These are phyloP conservation scores for Sesbania bispinosa DNA, from an alignment of 306 rosid genomes.

Conservation along the genomic window DNA sequence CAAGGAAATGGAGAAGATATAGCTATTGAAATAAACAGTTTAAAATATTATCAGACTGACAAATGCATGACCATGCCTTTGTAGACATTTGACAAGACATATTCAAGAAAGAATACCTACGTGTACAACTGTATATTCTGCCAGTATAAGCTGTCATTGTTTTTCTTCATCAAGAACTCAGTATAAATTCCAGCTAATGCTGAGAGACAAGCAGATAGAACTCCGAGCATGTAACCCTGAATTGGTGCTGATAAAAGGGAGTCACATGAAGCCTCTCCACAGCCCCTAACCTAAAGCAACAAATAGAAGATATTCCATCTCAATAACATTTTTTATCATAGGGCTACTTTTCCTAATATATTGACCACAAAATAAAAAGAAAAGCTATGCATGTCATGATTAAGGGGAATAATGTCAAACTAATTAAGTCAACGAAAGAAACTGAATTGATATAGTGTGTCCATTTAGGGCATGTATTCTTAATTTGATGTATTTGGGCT, in stretches of 20 bases:
- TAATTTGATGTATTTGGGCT: not conserved
- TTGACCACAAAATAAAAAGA: not conserved
- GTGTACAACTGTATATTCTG: slow-evolving; percentile 94
- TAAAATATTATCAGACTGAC: slow-evolving; percentile 43
- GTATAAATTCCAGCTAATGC: slow-evolving; percentile 96
- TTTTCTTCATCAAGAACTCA: slow-evolving; percentile 95
- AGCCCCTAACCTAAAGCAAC: slow-evolving; percentile 69
- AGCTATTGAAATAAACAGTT: slow-evolving; percentile 4
- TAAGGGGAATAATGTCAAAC: not conserved
- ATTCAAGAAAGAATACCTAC: slow-evolving; percentile 56
- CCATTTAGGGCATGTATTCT: not conserved
- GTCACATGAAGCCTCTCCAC: slow-evolving; percentile 85
- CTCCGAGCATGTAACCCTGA: slow-evolving; percentile 82
- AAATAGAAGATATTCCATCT: slow-evolving; percentile 11
- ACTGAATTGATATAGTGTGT: not conserved
- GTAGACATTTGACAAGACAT: slow-evolving; percentile 1
- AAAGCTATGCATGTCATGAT: not conserved
- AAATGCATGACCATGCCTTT: not conserved
- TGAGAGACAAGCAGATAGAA: slow-evolving; percentile 91
- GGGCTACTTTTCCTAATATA: not conserved
- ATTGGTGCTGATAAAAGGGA: slow-evolving; percentile 86
- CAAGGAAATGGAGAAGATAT: not conserved
- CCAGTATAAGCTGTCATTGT: slow-evolving; percentile 93
- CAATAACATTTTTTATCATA: slow-evolving; percentile 8
- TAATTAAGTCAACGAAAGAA: not conserved